A percentile compares a stretch with the other conserved stretches of the same genome.
phyloP scores from a whole-genome alignment of 148 eudicot species.

The Tetragonia tetragonoides region DNA sequence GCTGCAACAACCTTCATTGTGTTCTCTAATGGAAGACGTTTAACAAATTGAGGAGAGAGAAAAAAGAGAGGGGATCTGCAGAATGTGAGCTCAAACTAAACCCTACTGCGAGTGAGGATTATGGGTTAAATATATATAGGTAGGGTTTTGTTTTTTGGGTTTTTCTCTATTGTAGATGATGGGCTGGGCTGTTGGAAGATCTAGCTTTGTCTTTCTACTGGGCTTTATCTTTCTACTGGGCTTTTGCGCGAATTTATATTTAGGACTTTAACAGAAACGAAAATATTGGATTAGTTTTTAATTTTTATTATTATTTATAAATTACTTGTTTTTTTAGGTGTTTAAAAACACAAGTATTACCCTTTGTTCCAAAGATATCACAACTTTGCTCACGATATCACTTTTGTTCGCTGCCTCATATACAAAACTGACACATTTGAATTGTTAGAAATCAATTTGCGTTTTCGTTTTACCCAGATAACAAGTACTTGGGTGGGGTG shows the following conservation, averaged over 20 bases:
- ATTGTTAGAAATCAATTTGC: too few species aligned
- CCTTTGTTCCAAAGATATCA: too few species aligned
- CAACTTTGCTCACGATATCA: too few species aligned
- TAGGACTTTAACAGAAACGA: too few species aligned
- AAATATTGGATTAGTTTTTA: too few species aligned
- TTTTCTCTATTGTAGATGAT: background rate
- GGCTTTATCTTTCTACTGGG: background rate
- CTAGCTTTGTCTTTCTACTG: background rate
- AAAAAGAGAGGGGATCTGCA: constrained; percentile 5
- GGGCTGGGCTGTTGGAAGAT: background rate
- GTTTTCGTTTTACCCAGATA: too few species aligned
- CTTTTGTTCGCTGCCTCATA: too few species aligned
- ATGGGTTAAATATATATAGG: background rate
- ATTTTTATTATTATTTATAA: too few species aligned
- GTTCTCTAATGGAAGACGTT: background rate
- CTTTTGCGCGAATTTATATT: background rate
- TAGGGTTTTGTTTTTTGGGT: constrained; percentile 25
- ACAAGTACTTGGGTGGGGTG: too few species aligned
- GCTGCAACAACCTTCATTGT: constrained; percentile 54
- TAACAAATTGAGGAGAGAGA: constrained; percentile 8
- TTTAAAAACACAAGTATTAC: too few species aligned
- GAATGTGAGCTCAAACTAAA: constrained; percentile 8
- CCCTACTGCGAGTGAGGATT: background rate
- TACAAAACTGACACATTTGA: too few species aligned
- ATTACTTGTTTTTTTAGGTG: too few species aligned